phyloP scores from a whole-genome alignment of 2,329 filamentous ascomycete genomes.

The Davidsoniella virescens region DNA sequence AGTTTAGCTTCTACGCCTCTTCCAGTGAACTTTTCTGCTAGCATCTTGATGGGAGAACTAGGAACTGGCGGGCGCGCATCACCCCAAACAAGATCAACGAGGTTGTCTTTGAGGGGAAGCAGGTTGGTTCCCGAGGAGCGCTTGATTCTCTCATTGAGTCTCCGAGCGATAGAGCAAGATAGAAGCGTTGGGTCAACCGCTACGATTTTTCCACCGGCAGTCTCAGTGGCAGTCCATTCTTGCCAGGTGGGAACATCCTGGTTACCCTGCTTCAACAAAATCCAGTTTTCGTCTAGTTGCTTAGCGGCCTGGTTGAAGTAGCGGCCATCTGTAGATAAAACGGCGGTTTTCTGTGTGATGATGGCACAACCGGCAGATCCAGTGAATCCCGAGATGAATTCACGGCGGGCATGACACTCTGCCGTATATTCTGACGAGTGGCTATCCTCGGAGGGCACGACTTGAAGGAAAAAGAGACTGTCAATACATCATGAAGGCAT shows the following conservation, averaged over 20 bases:
- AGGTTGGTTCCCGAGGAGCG: conserved; percentile 69
- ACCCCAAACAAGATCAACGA: conserved; percentile 86
- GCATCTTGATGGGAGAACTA: conserved; percentile 56
- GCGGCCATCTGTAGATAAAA: conserved; percentile 82
- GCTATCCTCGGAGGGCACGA: conserved; percentile 91
- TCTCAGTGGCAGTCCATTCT: conserved; percentile 82
- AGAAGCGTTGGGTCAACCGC: conserved; percentile 83
- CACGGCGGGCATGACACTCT: conserved; percentile 79
- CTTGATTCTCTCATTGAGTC: conserved; percentile 71
- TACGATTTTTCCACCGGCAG: conserved; percentile 72
- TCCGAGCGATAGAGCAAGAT: conserved; percentile 45
- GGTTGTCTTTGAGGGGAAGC: conserved; percentile 59
- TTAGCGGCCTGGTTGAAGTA: conserved; percentile 95
- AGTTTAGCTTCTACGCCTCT: conserved; percentile 75
- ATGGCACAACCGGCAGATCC: conserved; percentile 90
- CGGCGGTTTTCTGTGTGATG: conserved; percentile 70
- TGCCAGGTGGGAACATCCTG: conserved; percentile 95
- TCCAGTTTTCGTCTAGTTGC: conserved; percentile 85
- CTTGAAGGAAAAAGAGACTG: conserved; percentile 35
- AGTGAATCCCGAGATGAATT: conserved; percentile 84
- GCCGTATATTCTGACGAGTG: conserved; percentile 98
- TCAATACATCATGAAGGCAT: conserved; percentile 3
- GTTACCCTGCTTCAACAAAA: conserved; percentile 77
- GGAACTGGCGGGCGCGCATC: conserved; percentile 56
- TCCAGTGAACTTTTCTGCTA: conserved; percentile 59